Percentiles rank a stretch among this genome's conserved stretches.
Conservation (phyloP, 2,329 filamentous ascomycete species). For the Helotiales sp. region DNA sequence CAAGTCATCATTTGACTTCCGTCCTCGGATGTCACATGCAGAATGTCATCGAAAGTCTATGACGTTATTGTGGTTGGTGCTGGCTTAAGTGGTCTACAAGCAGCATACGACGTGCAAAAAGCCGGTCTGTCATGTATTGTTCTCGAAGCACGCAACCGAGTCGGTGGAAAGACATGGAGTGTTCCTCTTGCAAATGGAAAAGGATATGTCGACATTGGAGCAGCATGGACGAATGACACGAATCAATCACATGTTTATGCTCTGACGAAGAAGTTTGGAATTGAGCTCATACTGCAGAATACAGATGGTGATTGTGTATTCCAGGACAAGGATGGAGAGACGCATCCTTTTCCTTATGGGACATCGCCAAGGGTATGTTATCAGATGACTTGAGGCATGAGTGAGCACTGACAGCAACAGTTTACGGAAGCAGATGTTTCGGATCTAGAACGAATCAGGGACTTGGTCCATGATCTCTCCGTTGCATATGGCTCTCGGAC, state of each 20-base stretch:
- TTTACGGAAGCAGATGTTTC: slow-evolving; percentile 11
- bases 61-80: slow-evolving; percentile 17
- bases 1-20: neutral
- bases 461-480: slow-evolving; percentile 22
- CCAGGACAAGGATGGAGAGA: slow-evolving; percentile 39
- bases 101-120: slow-evolving; percentile 19
- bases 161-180: slow-evolving; percentile 42
- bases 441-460: slow-evolving; percentile 19
- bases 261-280: slow-evolving; percentile 41
- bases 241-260: slow-evolving; percentile 39
- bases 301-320: slow-evolving; percentile 45
- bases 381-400: neutral
- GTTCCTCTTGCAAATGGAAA: slow-evolving; percentile 25
- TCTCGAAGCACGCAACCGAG: slow-evolving; percentile 43
- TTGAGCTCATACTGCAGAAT: slow-evolving; percentile 50
- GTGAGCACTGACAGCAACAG: slow-evolving; percentile 1
- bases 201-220: slow-evolving; percentile 51
- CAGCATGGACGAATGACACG: slow-evolving; percentile 56
- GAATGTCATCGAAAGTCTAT: neutral
- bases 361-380: slow-evolving; percentile 29
- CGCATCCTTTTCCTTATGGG: slow-evolving; percentile 37
- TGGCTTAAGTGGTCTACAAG: slow-evolving; percentile 20
- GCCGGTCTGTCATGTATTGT: slow-evolving; percentile 31
- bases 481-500: slow-evolving; percentile 20
- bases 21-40: neutral